Percentiles rank a stretch among this genome's conserved stretches.
These are phyloP conservation scores for Stephanodiscus minutulus DNA, from an alignment of 108 stramenopile species.

Conservation along the genomic window DNA sequence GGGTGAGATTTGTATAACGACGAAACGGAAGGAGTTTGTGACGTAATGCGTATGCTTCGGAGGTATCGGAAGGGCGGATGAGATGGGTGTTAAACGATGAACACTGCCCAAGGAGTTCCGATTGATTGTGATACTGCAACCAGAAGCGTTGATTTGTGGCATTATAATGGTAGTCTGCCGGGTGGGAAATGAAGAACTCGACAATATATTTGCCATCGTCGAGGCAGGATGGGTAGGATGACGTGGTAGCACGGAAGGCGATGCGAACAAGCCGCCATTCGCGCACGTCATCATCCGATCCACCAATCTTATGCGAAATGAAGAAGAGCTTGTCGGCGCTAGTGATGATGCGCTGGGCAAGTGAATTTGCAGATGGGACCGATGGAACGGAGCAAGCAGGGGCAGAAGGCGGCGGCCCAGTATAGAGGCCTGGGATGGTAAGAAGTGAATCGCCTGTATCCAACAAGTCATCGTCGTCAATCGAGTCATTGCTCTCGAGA, in stretches of 20 bases:
- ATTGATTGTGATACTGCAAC: constrained; percentile 14
- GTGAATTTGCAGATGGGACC: neutral
- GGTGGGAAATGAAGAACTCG: constrained; percentile 8
- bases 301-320: neutral
- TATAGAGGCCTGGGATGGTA: neutral
- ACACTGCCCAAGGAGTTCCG: neutral
- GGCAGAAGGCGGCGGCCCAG: neutral
- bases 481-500: neutral
- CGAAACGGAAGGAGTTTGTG: constrained; percentile 7
- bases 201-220: neutral
- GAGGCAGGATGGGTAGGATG: neutral
- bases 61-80: constrained; percentile 6
- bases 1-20: constrained; percentile 5
- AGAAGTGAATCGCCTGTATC: neutral
- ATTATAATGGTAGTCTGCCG: constrained; percentile 1
- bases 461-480: neutral
- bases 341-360: neutral
- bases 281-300: neutral
- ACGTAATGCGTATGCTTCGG: neutral
- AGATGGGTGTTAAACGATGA: neutral
- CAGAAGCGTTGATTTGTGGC: constrained; percentile 14
- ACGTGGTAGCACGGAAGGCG: neutral
- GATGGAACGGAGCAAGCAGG: neutral
- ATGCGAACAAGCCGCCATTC: neutral
- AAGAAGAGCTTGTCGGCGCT: neutral